phyloP scores from a whole-genome alignment of 1,284 basidiomycete species.

The Bondarzewia mesenterica region DNA sequence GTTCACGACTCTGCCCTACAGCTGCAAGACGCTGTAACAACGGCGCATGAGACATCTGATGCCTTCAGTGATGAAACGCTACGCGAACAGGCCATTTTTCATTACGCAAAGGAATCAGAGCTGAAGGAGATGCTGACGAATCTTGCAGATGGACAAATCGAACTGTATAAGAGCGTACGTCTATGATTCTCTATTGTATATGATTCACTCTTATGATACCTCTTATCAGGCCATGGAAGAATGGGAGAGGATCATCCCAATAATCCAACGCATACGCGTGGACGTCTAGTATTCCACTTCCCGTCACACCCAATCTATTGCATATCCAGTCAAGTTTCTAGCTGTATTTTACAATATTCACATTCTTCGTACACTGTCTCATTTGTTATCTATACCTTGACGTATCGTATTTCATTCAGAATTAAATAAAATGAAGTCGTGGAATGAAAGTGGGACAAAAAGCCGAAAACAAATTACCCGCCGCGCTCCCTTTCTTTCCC shows the following conservation, averaged over 20 bases:
- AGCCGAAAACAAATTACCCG: neutral
- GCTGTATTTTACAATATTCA: constrained; percentile 13
- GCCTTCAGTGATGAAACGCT: constrained; percentile 94
- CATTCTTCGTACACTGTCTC: neutral
- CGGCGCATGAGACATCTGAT: constrained; percentile 91
- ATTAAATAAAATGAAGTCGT: too few species aligned
- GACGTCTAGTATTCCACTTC: constrained; percentile 58
- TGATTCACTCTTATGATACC: constrained; percentile 5
- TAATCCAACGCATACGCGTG: constrained; percentile 82
- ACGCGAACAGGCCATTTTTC: constrained; percentile 85
- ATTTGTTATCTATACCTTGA: constrained; percentile 1
- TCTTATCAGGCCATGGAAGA: constrained; percentile 74
- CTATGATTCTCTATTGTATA: constrained; percentile 6
- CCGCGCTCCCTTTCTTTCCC: constrained; percentile 24
- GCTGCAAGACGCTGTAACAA: constrained; percentile 94
- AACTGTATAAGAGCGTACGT: constrained; percentile 81
- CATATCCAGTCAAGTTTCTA: constrained; percentile 13
- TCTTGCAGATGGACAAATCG: constrained; percentile 90
- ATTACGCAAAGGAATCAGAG: constrained; percentile 85
- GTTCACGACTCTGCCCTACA: constrained; percentile 22
- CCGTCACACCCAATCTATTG: constrained; percentile 20
- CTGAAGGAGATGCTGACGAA: constrained; percentile 91
- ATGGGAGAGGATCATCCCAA: constrained; percentile 85
- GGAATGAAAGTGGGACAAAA: too few species aligned
- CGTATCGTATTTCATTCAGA: too few species aligned